Conservation (phyloP, 2,329 filamentous ascomycete genomes). For the Fusarium citri region DNA sequence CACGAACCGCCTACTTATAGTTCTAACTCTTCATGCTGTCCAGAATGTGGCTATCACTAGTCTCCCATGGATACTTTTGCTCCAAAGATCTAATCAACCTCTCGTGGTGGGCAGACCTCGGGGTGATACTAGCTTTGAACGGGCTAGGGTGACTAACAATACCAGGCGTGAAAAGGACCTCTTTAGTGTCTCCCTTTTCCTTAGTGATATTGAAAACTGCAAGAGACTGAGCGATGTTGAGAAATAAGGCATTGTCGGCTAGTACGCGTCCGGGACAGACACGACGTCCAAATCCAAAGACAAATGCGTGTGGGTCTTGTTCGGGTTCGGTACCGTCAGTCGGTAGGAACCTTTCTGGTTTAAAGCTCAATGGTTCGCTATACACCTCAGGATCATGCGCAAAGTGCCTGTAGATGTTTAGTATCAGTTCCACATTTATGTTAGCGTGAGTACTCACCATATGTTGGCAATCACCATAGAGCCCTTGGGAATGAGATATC, state of each 20-base stretch:
- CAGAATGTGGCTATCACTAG: not conserved
- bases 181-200: not conserved
- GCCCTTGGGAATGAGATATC: slow-evolving; percentile 41
- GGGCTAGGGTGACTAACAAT: slow-evolving; percentile 30
- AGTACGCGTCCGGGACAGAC: slow-evolving; percentile 50
- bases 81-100: slow-evolving; percentile 29
- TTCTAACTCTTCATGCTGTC: not conserved
- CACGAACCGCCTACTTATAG: not conserved
- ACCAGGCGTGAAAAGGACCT: slow-evolving; percentile 25
- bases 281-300: slow-evolving; percentile 52
- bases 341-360: slow-evolving; percentile 33
- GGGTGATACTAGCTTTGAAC: slow-evolving; percentile 25
- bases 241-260: slow-evolving; percentile 47
- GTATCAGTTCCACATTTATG: rapidly evolving
- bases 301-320: slow-evolving; percentile 45
- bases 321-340: slow-evolving; percentile 32
- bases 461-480: slow-evolving; percentile 38
- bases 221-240: slow-evolving; percentile 55
- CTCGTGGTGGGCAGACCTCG: slow-evolving; percentile 25
- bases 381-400: slow-evolving; percentile 34
- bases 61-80: slow-evolving; percentile 30
- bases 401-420: slow-evolving; percentile 23
- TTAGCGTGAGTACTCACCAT: slow-evolving; percentile 8
- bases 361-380: slow-evolving; percentile 23
- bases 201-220: slow-evolving; percentile 57